Conservation (phyloP, 2,329 filamentous ascomycete genomes). For the Xylariaceae sp. region DNA sequence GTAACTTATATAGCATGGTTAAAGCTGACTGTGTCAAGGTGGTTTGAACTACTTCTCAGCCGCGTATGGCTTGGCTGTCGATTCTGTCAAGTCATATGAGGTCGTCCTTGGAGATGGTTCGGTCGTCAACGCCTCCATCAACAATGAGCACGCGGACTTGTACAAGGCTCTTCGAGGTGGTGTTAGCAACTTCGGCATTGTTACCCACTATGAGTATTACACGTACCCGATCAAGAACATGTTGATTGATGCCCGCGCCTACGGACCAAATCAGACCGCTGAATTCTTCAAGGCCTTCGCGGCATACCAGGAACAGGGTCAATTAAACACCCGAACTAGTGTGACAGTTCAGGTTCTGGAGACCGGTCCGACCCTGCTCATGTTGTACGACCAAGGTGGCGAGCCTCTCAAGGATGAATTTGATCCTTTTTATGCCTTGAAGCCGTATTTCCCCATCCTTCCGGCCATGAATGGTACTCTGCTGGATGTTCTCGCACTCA, state of each 20-base stretch:
- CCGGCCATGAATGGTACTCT: slow-evolving; percentile 18
- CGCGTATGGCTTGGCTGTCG: slow-evolving; percentile 22
- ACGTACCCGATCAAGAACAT: slow-evolving; percentile 17
- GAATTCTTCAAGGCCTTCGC: slow-evolving; percentile 21
- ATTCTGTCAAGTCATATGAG: slow-evolving; percentile 24
- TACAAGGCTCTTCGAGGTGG: slow-evolving; percentile 29
- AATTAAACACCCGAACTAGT: slow-evolving; percentile 18
- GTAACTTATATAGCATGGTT: slow-evolving; percentile 5
- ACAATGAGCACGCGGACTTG: slow-evolving; percentile 27
- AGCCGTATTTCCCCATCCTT: slow-evolving; percentile 10
- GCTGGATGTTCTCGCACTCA: slow-evolving; percentile 17
- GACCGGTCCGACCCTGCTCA: slow-evolving; percentile 19
- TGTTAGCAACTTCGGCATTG: slow-evolving; percentile 31
- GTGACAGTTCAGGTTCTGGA: slow-evolving; percentile 19
- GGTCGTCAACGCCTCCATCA: slow-evolving; percentile 25
- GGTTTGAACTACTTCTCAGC: slow-evolving; percentile 30
- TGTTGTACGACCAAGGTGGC: slow-evolving; percentile 17
- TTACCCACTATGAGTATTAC: slow-evolving; percentile 30
- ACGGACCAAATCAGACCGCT: slow-evolving; percentile 17
- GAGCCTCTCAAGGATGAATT: slow-evolving; percentile 8
- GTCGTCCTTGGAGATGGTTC: slow-evolving; percentile 28
- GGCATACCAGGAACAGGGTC: slow-evolving; percentile 20
- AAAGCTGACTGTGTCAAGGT: slow-evolving; percentile 16
- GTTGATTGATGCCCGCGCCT: slow-evolving; percentile 19
- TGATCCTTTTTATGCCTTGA: slow-evolving; percentile 19